Percentiles rank a stretch among this genome's conserved stretches.
These are phyloP conservation scores for Candida coleopterorum DNA, from an alignment of 805 yeast species.

Conservation along the genomic window DNA sequence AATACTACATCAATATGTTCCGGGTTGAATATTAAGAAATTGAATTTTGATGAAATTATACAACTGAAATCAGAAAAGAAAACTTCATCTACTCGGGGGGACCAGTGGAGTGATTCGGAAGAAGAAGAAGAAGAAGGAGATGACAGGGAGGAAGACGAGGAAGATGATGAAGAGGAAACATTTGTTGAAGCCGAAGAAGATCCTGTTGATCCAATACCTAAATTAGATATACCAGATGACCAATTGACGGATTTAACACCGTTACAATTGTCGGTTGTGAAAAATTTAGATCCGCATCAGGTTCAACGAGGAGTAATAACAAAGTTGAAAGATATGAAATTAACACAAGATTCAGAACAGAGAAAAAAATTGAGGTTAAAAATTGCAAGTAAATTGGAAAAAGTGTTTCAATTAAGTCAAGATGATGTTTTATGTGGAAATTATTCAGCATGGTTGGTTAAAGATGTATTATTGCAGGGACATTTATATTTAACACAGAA, in stretches of 20 bases:
- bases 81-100: neutral
- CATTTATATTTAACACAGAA: conserved; percentile 67
- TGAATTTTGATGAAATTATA: conserved; percentile 4
- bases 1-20: conserved; percentile 27
- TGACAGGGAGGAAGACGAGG: conserved; percentile 3
- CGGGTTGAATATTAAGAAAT: conserved; percentile 14
- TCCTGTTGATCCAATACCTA: neutral
- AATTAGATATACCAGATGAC: conserved; percentile 1
- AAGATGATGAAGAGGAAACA: conserved; percentile 1
- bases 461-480: conserved; percentile 83
- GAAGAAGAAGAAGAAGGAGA: conserved; percentile 1
- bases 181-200: conserved; percentile 1
- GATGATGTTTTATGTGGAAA: conserved; percentile 57
- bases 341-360: conserved; percentile 9
- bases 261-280: conserved; percentile 27
- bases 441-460: conserved; percentile 73
- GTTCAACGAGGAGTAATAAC: conserved; percentile 11
- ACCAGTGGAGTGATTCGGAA: neutral
- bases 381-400: conserved; percentile 31
- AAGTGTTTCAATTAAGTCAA: conserved; percentile 41
- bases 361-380: conserved; percentile 12
- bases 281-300: conserved; percentile 21
- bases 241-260: conserved; percentile 6
- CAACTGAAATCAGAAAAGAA: neutral
- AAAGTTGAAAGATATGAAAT: conserved; percentile 7